These are phyloP conservation scores for Ogataea angusta DNA, from an alignment of 805 yeast genomes.

Conservation along the genomic window DNA sequence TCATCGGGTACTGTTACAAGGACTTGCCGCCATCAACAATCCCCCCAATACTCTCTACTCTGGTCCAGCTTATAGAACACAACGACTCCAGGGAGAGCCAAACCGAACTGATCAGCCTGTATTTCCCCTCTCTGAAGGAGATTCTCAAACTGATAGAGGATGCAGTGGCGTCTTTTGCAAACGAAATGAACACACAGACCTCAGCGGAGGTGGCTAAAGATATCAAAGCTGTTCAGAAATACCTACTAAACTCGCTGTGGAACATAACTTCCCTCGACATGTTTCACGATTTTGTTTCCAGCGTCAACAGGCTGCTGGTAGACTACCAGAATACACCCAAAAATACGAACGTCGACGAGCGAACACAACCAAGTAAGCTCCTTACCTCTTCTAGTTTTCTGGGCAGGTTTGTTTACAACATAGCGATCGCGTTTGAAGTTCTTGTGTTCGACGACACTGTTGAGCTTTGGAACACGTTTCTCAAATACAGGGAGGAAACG, in stretches of 20 bases:
- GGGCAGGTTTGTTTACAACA: constrained; percentile 44
- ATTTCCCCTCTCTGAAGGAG: constrained; percentile 27
- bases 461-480: constrained; percentile 41
- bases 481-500: constrained; percentile 34
- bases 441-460: constrained; percentile 47
- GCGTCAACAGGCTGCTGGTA: constrained; percentile 32
- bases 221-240: constrained; percentile 30
- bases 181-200: background rate
- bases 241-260: constrained; percentile 43
- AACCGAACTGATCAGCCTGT: constrained; percentile 16
- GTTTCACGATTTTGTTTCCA: constrained; percentile 38
- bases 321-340: constrained; percentile 21
- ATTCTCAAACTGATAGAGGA: constrained; percentile 18
- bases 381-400: constrained; percentile 40
- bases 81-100: constrained; percentile 9
- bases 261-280: constrained; percentile 45
- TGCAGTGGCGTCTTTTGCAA: constrained; percentile 11
- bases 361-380: constrained; percentile 13
- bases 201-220: constrained; percentile 14
- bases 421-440: constrained; percentile 39
- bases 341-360: constrained; percentile 1
- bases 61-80: constrained; percentile 43
- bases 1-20: constrained; percentile 44
- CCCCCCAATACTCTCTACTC: constrained; percentile 38
- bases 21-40: constrained; percentile 37